Conservation (phyloP, 805 yeast genomes). For the Saturnispora quitensis region DNA sequence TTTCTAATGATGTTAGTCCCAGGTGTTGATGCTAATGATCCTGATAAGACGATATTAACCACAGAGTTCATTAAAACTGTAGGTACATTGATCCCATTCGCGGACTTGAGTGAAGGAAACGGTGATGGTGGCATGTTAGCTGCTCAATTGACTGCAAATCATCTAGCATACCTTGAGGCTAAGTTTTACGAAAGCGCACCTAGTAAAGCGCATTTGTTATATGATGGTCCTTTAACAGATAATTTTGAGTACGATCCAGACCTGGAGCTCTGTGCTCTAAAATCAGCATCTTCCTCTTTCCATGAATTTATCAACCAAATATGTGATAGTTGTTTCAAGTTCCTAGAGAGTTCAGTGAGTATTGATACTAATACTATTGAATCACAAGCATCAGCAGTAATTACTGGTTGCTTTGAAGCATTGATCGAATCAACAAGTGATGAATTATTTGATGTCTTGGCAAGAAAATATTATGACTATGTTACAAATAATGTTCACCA, state of each 20-base stretch:
- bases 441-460: constrained; percentile 38
- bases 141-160: constrained; percentile 54
- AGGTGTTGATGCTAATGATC: constrained; percentile 85
- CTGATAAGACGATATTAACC: constrained; percentile 59
- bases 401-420: constrained; percentile 33
- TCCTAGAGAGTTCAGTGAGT: constrained; percentile 64
- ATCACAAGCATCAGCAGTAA: constrained; percentile 33
- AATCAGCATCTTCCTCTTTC: constrained; percentile 67
- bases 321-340: constrained; percentile 46
- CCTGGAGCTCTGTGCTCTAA: constrained; percentile 46
- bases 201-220: constrained; percentile 13
- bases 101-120: constrained; percentile 41
- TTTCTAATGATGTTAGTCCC: constrained; percentile 60
- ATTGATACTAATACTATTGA: constrained; percentile 47
- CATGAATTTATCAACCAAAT: constrained; percentile 48
- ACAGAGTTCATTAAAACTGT: constrained; percentile 61
- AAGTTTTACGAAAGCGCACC: constrained; percentile 29
- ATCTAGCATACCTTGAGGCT: constrained; percentile 45
- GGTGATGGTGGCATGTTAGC: constrained; percentile 34
- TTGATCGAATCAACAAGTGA: constrained; percentile 54
- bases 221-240: constrained; percentile 17
- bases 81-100: constrained; percentile 64
- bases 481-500: constrained; percentile 50
- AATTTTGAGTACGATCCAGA: constrained; percentile 35
- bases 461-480: constrained; percentile 44